A percentile compares a stretch with the other conserved stretches of the same genome.
phyloP scores from a whole-genome alignment of 192 early-diverging fungal genomes.

The Paraglomus brasilianum region DNA sequence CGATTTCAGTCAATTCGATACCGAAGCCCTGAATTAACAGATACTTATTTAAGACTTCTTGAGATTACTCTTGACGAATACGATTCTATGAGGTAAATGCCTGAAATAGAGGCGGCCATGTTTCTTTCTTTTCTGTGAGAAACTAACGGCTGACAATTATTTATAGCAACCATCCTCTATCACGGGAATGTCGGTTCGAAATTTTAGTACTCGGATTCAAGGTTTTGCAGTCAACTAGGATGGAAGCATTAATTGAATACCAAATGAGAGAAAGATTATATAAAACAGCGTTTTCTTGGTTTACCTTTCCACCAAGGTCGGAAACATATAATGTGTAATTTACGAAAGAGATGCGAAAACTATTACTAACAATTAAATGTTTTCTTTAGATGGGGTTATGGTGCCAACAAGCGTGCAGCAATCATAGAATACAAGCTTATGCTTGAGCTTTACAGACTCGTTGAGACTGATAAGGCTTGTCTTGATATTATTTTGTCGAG shows the following conservation, averaged over 20 bases:
- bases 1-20: conserved; percentile 83
- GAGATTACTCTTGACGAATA: conserved; percentile 67
- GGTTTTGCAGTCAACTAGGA: conserved; percentile 66
- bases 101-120: background rate
- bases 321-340: conserved; percentile 33
- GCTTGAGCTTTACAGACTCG: conserved; percentile 59
- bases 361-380: background rate
- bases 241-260: conserved; percentile 63
- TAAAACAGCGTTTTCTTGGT: conserved; percentile 80
- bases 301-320: conserved; percentile 65
- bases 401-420: conserved; percentile 64
- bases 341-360: conserved; percentile 34
- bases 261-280: conserved; percentile 68
- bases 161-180: conserved; percentile 64
- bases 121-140: background rate
- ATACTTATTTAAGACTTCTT: conserved; percentile 76
- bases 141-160: background rate
- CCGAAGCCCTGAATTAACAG: conserved; percentile 67
- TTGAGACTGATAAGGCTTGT: conserved; percentile 61
- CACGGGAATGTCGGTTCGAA: conserved; percentile 76
- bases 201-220: conserved; percentile 74
- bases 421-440: conserved; percentile 64
- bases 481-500: conserved; percentile 52
- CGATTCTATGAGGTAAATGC: conserved; percentile 32
- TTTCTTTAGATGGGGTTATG: conserved; percentile 66